phyloP scores from a whole-genome alignment of 805 yeast genomes.

The Cyberlindnera lachancei region DNA sequence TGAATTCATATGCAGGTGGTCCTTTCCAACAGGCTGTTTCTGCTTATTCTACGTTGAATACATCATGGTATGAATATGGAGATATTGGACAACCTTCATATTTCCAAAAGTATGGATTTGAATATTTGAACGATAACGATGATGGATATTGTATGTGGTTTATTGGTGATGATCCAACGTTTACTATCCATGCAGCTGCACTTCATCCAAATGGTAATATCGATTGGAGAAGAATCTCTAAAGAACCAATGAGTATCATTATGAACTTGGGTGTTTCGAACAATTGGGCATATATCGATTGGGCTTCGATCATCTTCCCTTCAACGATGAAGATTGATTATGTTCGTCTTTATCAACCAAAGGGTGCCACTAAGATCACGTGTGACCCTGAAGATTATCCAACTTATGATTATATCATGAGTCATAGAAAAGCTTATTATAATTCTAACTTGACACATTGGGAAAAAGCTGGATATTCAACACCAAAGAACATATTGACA shows the following conservation, averaged over 20 bases:
- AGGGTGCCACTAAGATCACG: constrained; percentile 47
- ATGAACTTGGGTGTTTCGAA: constrained; percentile 86
- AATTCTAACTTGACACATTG: constrained; percentile 68
- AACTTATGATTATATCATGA: constrained; percentile 72
- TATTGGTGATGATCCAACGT: constrained; percentile 74
- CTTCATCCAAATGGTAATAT: constrained; percentile 88
- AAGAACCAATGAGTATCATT: constrained; percentile 90
- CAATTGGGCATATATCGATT: constrained; percentile 91
- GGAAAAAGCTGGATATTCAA: constrained; percentile 63
- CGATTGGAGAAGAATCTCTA: constrained; percentile 71
- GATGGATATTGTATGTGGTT: constrained; percentile 80
- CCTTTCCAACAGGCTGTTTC: constrained; percentile 92
- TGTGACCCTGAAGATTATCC: constrained; percentile 89
- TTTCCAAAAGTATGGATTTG: constrained; percentile 73
- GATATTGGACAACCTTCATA: constrained; percentile 35
- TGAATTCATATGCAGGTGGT: constrained; percentile 90
- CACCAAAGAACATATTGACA: constrained; percentile 56
- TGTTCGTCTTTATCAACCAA: constrained; percentile 89
- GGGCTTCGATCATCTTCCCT: constrained; percentile 79
- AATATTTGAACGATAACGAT: constrained; percentile 63
- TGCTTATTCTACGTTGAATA: constrained; percentile 69
- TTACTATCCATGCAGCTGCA: constrained; percentile 65
- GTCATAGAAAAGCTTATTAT: constrained; percentile 61
- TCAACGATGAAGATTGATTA: constrained; percentile 69
- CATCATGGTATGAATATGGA: constrained; percentile 74